These are phyloP conservation scores for Phytophthora foliorum DNA, from an alignment of 352 stramenopile genomes.

Conservation along the genomic window DNA sequence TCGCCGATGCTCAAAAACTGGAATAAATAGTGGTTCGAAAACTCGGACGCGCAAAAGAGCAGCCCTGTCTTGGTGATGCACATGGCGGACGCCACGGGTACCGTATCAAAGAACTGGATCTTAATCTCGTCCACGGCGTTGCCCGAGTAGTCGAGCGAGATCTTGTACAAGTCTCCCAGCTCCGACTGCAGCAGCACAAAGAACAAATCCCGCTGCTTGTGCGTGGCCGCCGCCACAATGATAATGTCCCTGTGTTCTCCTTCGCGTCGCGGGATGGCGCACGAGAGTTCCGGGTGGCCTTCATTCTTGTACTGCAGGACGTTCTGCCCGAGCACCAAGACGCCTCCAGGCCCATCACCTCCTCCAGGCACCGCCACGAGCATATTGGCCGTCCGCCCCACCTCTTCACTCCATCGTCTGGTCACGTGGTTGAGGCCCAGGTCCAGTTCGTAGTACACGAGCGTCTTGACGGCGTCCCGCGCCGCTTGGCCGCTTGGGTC, in stretches of 20 bases:
- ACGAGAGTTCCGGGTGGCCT: slow-evolving; percentile 83
- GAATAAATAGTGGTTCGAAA: slow-evolving; percentile 98
- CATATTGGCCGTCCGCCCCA: slow-evolving; percentile 93
- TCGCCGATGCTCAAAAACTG: slow-evolving; percentile 98
- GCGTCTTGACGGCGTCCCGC: slow-evolving; percentile 90
- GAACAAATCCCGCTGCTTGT: slow-evolving; percentile 96
- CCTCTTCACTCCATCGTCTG: slow-evolving; percentile 93
- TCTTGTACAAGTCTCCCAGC: slow-evolving; percentile 99
- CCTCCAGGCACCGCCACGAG: slow-evolving; percentile 92
- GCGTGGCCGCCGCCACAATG: slow-evolving; percentile 93
- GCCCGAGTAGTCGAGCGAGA: slow-evolving; percentile 92
- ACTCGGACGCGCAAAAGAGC: slow-evolving; percentile 97
- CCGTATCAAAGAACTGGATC: slow-evolving; percentile 97
- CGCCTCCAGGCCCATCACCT: slow-evolving; percentile 90
- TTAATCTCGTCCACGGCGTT: slow-evolving; percentile 89
- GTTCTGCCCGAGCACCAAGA: slow-evolving; percentile 98
- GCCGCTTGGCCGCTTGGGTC: slow-evolving; percentile 78
- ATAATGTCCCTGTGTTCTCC: slow-evolving; percentile 90
- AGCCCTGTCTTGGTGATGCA: slow-evolving; percentile 98
- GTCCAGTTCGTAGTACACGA: slow-evolving; percentile 99
- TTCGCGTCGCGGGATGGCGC: slow-evolving; percentile 79
- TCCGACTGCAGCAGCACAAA: slow-evolving; percentile 99
- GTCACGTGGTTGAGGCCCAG: slow-evolving; percentile 99
- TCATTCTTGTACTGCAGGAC: slow-evolving; percentile 98
- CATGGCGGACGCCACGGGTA: slow-evolving; percentile 94